Conservation (phyloP, 1,284 basidiomycete genomes). For the Sanghuangporus baumii region DNA sequence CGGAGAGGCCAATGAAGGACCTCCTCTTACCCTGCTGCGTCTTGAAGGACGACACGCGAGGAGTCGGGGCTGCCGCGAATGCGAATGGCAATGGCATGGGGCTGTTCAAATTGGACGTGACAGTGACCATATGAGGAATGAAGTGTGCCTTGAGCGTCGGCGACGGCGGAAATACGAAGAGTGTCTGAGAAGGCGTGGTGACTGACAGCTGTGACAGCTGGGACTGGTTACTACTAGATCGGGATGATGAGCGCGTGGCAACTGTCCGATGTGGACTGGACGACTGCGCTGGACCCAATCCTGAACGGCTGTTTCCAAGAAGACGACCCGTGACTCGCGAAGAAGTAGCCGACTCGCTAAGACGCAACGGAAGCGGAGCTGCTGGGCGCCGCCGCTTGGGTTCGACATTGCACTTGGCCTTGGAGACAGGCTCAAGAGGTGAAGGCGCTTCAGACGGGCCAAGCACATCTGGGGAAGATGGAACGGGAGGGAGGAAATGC, state of each 20-base stretch:
- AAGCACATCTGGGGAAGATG: slow-evolving; percentile 56
- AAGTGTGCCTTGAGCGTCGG: slow-evolving; percentile 51
- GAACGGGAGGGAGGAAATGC: slow-evolving; percentile 59
- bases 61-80: slow-evolving; percentile 60
- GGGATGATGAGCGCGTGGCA: slow-evolving; percentile 14
- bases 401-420: slow-evolving; percentile 15
- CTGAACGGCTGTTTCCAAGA: slow-evolving; percentile 11
- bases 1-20: slow-evolving; percentile 65
- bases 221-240: slow-evolving; percentile 10
- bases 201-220: slow-evolving; percentile 18
- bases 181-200: slow-evolving; percentile 58
- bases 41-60: slow-evolving; percentile 65
- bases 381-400: slow-evolving; percentile 14
- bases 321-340: not conserved
- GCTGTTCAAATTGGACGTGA: slow-evolving; percentile 52
- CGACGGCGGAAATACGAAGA: slow-evolving; percentile 80
- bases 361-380: slow-evolving; percentile 20
- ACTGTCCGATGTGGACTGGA: slow-evolving; percentile 24
- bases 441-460: slow-evolving; percentile 32
- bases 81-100: slow-evolving; percentile 36
- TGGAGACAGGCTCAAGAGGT: slow-evolving; percentile 19
- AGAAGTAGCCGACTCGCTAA: slow-evolving; percentile 21
- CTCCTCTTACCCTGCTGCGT: slow-evolving; percentile 52
- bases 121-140: slow-evolving; percentile 68
- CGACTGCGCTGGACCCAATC: slow-evolving; percentile 20